A percentile compares a stretch with the other conserved stretches of the same genome.
phyloP scores from a whole-genome alignment of 2,329 filamentous ascomycete species.

The Geosmithia morbida region DNA sequence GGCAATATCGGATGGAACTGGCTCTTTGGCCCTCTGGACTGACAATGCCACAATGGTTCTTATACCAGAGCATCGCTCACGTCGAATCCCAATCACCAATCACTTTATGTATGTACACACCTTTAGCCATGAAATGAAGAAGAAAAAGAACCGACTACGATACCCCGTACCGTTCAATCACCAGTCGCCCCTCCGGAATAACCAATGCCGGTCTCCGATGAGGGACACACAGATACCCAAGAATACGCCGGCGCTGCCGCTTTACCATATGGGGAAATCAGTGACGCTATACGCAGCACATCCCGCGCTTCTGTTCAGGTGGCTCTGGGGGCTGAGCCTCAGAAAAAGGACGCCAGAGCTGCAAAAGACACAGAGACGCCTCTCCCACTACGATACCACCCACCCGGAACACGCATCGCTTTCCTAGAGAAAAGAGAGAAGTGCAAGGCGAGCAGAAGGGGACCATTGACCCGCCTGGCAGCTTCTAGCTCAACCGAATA shows the following conservation, averaged over 20 bases:
- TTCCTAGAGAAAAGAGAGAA: not conserved
- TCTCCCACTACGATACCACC: not conserved
- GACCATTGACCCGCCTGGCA: too few species aligned
- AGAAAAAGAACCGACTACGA: conserved; percentile 23
- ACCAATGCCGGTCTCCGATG: not conserved
- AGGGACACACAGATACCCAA: too few species aligned
- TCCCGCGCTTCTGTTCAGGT: not conserved
- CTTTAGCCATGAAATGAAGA: too few species aligned
- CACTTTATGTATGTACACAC: too few species aligned
- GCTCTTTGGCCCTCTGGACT: too few species aligned
- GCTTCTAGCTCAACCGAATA: too few species aligned
- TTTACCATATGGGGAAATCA: not conserved
- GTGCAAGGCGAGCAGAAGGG: too few species aligned
- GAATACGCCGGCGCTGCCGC: not conserved
- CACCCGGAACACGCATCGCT: not conserved
- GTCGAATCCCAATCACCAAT: too few species aligned
- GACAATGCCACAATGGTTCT: too few species aligned
- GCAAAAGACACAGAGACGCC: not conserved
- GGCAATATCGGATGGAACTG: too few species aligned
- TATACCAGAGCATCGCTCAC: too few species aligned
- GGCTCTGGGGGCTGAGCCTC: not conserved
- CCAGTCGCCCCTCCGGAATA: not conserved
- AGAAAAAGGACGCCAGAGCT: not conserved
- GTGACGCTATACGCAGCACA: not conserved
- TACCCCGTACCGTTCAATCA: conserved; percentile 33